A percentile compares a stretch with the other conserved stretches of the same genome.
phyloP scores from a whole-genome alignment of 805 yeast genomes.

The Candida caryicola region DNA sequence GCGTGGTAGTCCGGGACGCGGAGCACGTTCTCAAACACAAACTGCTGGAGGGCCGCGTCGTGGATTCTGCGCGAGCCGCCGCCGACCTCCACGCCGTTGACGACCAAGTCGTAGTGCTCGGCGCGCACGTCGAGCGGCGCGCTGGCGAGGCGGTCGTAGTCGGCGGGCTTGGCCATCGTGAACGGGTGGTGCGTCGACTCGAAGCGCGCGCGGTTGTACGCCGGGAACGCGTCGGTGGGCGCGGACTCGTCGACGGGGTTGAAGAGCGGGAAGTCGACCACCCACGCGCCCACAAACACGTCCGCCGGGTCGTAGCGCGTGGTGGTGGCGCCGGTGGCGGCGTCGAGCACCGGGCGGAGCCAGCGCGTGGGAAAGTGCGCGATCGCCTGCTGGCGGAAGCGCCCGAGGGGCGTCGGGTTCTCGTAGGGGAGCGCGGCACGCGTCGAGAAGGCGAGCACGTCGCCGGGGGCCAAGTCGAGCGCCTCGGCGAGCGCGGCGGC shows the following conservation, averaged over 20 bases:
- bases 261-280: slow-evolving; percentile 89
- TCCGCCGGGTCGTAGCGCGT: slow-evolving; percentile 24
- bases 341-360: slow-evolving; percentile 37
- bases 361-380: slow-evolving; percentile 49
- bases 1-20: slow-evolving; percentile 54
- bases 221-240: slow-evolving; percentile 49
- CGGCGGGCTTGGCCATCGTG: slow-evolving; percentile 81
- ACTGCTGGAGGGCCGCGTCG: slow-evolving; percentile 74
- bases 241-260: slow-evolving; percentile 57
- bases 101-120: slow-evolving; percentile 89
- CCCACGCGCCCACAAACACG: slow-evolving; percentile 72
- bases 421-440: slow-evolving; percentile 71
- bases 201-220: slow-evolving; percentile 46
- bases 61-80: slow-evolving; percentile 97
- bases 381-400: slow-evolving; percentile 73
- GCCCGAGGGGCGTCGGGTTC: slow-evolving; percentile 93
- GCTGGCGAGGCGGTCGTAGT: slow-evolving; percentile 52
- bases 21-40: slow-evolving; percentile 63
- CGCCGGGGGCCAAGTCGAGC: slow-evolving; percentile 58
- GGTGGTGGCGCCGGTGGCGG: slow-evolving; percentile 9
- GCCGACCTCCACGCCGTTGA: slow-evolving; percentile 94
- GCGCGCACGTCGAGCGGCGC: slow-evolving; percentile 71
- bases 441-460: slow-evolving; percentile 75
- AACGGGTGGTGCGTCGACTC: slow-evolving; percentile 95
- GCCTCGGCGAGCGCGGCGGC: slow-evolving; percentile 13